Conservation (phyloP, 495 filamentous ascomycete genomes). For the Aspergillus cavernicola region DNA sequence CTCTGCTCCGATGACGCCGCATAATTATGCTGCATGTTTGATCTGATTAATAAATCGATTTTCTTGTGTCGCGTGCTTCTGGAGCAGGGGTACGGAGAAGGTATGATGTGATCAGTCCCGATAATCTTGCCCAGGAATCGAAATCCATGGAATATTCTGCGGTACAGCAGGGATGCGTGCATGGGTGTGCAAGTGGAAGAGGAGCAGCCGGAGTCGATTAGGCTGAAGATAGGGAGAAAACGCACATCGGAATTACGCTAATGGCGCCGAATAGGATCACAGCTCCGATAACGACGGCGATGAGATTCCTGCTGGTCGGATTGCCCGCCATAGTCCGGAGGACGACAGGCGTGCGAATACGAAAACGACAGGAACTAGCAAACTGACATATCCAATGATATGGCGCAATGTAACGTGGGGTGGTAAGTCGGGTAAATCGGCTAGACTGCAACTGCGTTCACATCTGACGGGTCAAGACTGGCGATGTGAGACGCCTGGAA, state of each 20-base stretch:
- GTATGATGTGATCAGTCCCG: background rate
- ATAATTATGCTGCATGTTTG: constrained; percentile 23
- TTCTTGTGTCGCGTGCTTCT: background rate
- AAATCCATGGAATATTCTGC: constrained; percentile 17
- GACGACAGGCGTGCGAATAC: constrained; percentile 1
- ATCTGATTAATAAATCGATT: constrained; percentile 1
- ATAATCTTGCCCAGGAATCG: constrained; percentile 6
- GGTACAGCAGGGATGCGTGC: constrained; percentile 17
- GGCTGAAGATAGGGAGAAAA: constrained; percentile 14
- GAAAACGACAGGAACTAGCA: constrained; percentile 6
- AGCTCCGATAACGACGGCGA: constrained; percentile 36
- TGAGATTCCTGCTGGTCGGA: constrained; percentile 23
- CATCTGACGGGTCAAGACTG: constrained; percentile 6
- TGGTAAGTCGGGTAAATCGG: constrained; percentile 13
- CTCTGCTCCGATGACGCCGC: constrained; percentile 24
- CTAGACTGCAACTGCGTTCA: constrained; percentile 3
- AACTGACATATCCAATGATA: constrained; percentile 15
- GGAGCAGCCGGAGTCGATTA: background rate
- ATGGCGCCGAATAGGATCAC: constrained; percentile 28
- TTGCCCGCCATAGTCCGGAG: constrained; percentile 25
- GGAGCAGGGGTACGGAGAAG: background rate
- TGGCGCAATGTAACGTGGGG: constrained; percentile 5
- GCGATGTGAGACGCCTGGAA: constrained; percentile 1
- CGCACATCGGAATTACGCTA: constrained; percentile 36
- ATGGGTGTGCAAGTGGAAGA: constrained; percentile 2